A percentile compares a stretch with the other conserved stretches of the same genome.
Conservation (phyloP, 2,329 filamentous ascomycete genomes). For the Triangularia setosa region DNA sequence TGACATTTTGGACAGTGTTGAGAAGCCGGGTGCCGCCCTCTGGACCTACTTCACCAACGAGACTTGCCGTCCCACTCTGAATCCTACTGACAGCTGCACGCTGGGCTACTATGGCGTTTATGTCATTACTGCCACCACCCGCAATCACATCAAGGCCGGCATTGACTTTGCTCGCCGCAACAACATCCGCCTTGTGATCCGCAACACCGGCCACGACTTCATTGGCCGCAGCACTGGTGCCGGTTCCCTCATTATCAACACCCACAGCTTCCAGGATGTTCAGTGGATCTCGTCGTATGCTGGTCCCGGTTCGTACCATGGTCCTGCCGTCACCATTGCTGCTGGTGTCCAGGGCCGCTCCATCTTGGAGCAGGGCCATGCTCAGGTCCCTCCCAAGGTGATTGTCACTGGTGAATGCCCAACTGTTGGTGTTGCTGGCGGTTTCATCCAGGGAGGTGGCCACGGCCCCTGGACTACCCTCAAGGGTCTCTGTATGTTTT, state of each 20-base stretch:
- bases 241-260: constrained; percentile 54
- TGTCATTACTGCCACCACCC: constrained; percentile 29
- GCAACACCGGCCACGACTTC: constrained; percentile 56
- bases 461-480: constrained; percentile 45
- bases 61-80: constrained; percentile 34
- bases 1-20: constrained; percentile 15
- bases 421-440: constrained; percentile 57
- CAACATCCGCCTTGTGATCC: constrained; percentile 50
- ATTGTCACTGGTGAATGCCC: constrained; percentile 52
- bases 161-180: constrained; percentile 40
- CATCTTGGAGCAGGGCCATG: constrained; percentile 39
- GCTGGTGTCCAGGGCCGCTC: constrained; percentile 50
- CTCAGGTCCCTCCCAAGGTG: constrained; percentile 35
- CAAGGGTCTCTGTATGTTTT: constrained; percentile 34
- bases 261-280: constrained; percentile 49
- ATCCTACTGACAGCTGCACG: constrained; percentile 33
- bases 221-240: constrained; percentile 57
- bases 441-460: constrained; percentile 57
- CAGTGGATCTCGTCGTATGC: constrained; percentile 36
- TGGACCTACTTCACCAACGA: constrained; percentile 42
- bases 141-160: constrained; percentile 31
- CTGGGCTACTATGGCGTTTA: constrained; percentile 40
- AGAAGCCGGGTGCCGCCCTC: constrained; percentile 27
- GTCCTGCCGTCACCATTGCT: constrained; percentile 47
- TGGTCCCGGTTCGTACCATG: constrained; percentile 38